Base-by-base conservation (phyloP, 306 rosid species). In the Prunus padus region DNA sequence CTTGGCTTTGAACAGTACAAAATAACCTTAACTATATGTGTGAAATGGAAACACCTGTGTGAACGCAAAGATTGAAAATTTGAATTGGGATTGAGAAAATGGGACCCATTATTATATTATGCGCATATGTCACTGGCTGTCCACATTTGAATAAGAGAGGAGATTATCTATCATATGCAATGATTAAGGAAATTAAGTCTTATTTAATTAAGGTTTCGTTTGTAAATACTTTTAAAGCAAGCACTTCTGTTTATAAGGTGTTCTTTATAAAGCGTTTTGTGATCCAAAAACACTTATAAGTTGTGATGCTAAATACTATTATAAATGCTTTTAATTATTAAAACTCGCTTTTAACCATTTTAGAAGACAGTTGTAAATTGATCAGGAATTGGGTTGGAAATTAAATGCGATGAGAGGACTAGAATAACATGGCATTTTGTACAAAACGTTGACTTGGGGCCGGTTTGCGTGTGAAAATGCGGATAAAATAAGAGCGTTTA, bases 11-110 rank as follows among this genome's bases (percentile, higher is more conserved):
- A 64, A 55, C 22, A 46, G 51, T 37, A 1, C 0, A 37, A 7
- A 37, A 37, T 37, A 37, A 37, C 42, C 42, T 37, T 37, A 37
- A 6, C 6, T 7, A 4, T 31, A 54, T 14, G 31, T 81, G 81
- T 81, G 84, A 82, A 73, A 65, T 9, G 42, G 20, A 26, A 37
- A 42, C 42, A 25, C 44, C 16, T 45, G 79, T 82, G 85, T 84
- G 88, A 84, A 82, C 88, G 12, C 75, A 25, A 6, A 31, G 26
- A 62, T 79, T 49, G 60, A 45, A 31, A 61, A 40, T 45, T 37
- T 28, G 46, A 19, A 61, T 11, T 44, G 31, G 0, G 40, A 19
- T 62, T 15, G 45, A 44, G 42, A 30, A 44, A 8, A 11, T 8
- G 12, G 19, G 59, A 51, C 45, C 56, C 10, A 3, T 3, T 11